These are phyloP conservation scores for Boletus patriciae DNA, from an alignment of 768 basidiomycete species.

Conservation along the genomic window DNA sequence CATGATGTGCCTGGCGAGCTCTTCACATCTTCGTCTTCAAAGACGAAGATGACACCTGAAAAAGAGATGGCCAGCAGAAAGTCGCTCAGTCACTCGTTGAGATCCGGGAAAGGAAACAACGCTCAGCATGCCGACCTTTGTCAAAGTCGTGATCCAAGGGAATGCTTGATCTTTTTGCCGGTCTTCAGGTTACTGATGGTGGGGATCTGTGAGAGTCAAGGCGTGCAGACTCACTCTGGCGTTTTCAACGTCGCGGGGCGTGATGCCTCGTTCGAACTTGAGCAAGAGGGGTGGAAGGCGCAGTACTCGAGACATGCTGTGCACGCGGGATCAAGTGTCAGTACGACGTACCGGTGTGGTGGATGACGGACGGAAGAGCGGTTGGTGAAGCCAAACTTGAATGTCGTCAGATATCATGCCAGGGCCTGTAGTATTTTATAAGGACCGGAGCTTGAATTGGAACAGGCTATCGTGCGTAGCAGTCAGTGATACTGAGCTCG, in stretches of 20 bases:
- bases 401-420: not conserved
- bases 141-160: constrained; percentile 24
- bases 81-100: not conserved
- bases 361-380: not conserved
- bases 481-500: too few relatives aligned
- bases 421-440: not conserved
- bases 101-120: not conserved
- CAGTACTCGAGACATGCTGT: not conserved
- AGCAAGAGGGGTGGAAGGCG: constrained; percentile 10
- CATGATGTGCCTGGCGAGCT: constrained; percentile 16
- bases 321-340: not conserved
- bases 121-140: constrained; percentile 13
- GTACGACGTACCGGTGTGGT: constrained; percentile 25
- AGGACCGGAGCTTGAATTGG: not conserved
- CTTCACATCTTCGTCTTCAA: constrained; percentile 18
- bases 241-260: constrained; percentile 5
- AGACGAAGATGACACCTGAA: constrained; percentile 25
- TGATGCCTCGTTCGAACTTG: constrained; percentile 22
- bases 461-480: not conserved
- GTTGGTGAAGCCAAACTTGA: not conserved
- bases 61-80: not conserved
- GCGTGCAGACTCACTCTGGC: not conserved
- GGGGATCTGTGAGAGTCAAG: constrained; percentile 21
- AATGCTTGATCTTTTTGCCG: constrained; percentile 19
- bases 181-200: constrained; percentile 12